These are phyloP conservation scores for Helicocarpus griseus DNA, from an alignment of 2,329 filamentous ascomycete genomes.

Conservation along the genomic window DNA sequence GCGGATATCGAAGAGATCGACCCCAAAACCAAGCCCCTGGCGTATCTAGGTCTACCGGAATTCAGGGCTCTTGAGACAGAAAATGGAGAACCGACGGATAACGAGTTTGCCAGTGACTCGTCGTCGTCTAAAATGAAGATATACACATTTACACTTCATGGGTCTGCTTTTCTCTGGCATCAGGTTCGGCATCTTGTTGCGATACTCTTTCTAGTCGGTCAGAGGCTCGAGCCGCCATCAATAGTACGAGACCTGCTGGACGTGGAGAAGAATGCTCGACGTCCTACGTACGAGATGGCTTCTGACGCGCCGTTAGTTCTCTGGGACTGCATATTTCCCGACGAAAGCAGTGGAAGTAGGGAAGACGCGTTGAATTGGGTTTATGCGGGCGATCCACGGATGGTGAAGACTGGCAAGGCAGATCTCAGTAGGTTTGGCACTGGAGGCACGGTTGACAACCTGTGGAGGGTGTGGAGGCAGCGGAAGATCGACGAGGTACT, in stretches of 20 bases:
- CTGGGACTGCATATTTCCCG: constrained; percentile 89
- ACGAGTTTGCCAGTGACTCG: background rate
- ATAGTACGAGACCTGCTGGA: constrained; percentile 70
- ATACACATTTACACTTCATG: constrained; percentile 80
- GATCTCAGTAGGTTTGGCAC: constrained; percentile 53
- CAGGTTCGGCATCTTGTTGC: constrained; percentile 94
- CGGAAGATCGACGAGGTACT: constrained; percentile 86
- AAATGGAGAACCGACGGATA: constrained; percentile 10
- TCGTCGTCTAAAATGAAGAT: constrained; percentile 49
- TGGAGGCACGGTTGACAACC: constrained; percentile 57
- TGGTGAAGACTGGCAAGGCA: constrained; percentile 27
- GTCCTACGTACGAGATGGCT: constrained; percentile 83
- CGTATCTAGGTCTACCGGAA: constrained; percentile 43
- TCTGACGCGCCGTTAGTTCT: constrained; percentile 82
- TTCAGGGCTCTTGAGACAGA: constrained; percentile 27
- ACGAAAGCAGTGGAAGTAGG: constrained; percentile 35
- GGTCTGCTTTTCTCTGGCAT: constrained; percentile 94
- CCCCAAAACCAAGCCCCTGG: constrained; percentile 42
- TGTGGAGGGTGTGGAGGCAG: constrained; percentile 77
- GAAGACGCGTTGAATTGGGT: constrained; percentile 66
- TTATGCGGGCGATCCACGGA: constrained; percentile 59
- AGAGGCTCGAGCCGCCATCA: constrained; percentile 68
- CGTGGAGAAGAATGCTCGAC: constrained; percentile 57
- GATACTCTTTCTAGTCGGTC: constrained; percentile 83
- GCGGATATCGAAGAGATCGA: constrained; percentile 66